A percentile compares a stretch with the other conserved stretches of the same genome.
phyloP scores from a whole-genome alignment of 768 basidiomycete species.

The Imleria badia region DNA sequence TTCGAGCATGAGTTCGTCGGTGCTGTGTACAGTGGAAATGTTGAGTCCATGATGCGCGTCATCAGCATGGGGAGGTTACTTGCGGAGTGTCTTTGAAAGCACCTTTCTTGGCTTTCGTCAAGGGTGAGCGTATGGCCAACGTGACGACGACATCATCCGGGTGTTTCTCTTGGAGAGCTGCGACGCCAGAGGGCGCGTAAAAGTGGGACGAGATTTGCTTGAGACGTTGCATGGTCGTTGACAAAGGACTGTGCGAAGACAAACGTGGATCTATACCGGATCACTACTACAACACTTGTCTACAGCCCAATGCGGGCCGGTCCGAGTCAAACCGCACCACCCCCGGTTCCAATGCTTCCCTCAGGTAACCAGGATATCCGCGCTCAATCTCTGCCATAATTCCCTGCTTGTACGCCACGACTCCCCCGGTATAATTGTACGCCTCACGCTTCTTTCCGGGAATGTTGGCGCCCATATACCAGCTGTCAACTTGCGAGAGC shows the following conservation, averaged over 20 bases:
- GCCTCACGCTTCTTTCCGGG: conserved; percentile 10
- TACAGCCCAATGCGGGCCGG: no score
- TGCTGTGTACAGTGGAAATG: conserved; percentile 39
- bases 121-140: conserved; percentile 72
- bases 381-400: conserved; percentile 6
- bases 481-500: not conserved
- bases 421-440: conserved; percentile 6
- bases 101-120: conserved; percentile 77
- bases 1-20: conserved; percentile 77
- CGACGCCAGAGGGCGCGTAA: conserved; percentile 43
- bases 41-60: conserved; percentile 9
- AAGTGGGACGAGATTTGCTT: conserved; percentile 66
- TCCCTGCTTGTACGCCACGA: not conserved
- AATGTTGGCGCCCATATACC: conserved; percentile 10
- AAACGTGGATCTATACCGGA: no score
- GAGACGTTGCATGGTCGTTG: conserved; percentile 56
- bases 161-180: conserved; percentile 53
- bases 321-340: no score
- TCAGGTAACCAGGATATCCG: conserved; percentile 13
- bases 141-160: conserved; percentile 83
- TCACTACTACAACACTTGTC: no score
- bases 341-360: not conserved
- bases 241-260: no score
- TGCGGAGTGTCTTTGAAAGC: conserved; percentile 69
- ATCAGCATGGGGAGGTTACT: conserved; percentile 18